phyloP scores from a whole-genome alignment of 1,284 basidiomycete genomes.

The Ceratobasidium sp. region DNA sequence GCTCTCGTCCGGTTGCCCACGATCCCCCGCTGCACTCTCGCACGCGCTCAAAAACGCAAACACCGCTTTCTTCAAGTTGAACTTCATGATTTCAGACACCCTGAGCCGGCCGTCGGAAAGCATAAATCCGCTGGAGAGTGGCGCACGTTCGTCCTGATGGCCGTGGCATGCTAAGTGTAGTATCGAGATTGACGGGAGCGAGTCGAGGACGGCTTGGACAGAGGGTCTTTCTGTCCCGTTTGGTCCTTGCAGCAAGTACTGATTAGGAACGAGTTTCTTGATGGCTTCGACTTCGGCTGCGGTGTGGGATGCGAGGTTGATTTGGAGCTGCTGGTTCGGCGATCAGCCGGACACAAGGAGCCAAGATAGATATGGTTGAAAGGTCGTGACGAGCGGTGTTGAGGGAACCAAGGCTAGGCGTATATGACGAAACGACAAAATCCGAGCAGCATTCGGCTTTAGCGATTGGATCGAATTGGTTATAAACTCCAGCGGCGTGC shows the following conservation, averaged over 20 bases:
- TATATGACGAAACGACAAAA: not conserved
- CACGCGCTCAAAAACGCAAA: conserved; percentile 24
- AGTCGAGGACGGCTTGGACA: not conserved
- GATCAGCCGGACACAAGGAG: not conserved
- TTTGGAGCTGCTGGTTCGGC: not conserved
- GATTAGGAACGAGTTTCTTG: not conserved
- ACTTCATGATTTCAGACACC: conserved; percentile 8
- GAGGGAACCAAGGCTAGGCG: not conserved
- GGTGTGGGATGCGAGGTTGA: conserved; percentile 1
- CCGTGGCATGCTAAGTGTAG: not conserved
- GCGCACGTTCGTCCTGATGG: not conserved
- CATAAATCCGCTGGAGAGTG: not conserved
- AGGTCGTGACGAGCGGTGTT: not conserved
- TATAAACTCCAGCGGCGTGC: conserved; percentile 1
- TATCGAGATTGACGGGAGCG: not conserved
- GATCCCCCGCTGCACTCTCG: conserved; percentile 19
- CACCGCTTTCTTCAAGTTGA: not conserved
- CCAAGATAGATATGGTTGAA: not conserved
- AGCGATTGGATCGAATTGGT: not conserved
- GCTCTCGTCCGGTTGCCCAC: conserved; percentile 12
- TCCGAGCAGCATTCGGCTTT: not conserved
- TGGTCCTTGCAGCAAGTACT: not conserved
- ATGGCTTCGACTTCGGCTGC: not conserved
- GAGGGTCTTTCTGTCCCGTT: not conserved
- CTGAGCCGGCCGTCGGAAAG: not conserved